Conservation (phyloP, 1,139 yeast species). For the Kluyveromyces sp. region DNA sequence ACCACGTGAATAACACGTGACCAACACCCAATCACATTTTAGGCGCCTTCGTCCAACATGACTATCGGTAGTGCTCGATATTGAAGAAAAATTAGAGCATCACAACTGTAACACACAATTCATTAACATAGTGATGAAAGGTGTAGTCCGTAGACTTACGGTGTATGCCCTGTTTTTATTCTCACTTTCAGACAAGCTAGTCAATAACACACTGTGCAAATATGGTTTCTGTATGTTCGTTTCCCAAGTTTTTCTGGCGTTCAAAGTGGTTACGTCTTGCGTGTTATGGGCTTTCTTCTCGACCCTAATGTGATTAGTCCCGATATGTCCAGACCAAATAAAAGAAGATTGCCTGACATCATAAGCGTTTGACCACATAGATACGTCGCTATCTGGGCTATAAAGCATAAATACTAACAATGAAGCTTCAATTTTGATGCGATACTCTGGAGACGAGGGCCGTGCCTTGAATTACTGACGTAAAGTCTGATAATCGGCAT, state of each 20-base stretch:
- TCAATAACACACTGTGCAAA: background rate
- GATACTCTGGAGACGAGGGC: too few species aligned
- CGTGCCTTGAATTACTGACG: too few species aligned
- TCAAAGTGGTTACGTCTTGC: background rate
- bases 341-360: background rate
- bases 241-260: background rate
- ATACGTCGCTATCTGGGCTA: too few species aligned
- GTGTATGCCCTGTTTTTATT: too few species aligned
- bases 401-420: background rate
- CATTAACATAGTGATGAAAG: background rate
- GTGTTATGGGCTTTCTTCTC: background rate
- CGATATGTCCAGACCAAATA: constrained; percentile 3
- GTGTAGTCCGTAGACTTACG: too few species aligned
- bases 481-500: too few species aligned
- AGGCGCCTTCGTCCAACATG: background rate
- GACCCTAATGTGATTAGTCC: background rate
- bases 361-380: too few species aligned
- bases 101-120: background rate
- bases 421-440: background rate
- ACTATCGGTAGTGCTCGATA: background rate
- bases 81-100: background rate
- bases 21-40: constrained; percentile 4
- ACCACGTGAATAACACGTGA: constrained; percentile 7
- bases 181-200: too few species aligned
- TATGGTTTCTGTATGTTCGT: constrained; percentile 3